Evolutionary conservation across 2,329 filamentous ascomycete genomes (phyloP), one percentile per base, ranked within the genome.

Genomic region (Aspergillus pseudoterreus): DNA sequence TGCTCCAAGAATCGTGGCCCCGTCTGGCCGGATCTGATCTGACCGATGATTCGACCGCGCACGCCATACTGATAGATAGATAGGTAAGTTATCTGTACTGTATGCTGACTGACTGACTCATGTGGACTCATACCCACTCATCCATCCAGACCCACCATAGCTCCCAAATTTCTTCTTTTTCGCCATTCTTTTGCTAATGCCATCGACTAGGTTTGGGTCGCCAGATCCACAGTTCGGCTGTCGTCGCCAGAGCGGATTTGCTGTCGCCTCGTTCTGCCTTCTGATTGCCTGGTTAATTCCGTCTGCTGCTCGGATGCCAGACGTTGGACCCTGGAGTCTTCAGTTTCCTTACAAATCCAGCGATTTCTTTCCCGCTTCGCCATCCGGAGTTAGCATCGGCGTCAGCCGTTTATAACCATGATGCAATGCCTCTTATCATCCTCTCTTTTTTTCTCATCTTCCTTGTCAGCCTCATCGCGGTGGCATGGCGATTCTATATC

Each of bases 301-400:
- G 52, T 51, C 39, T 42, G 6, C 32, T 38, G 10, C 42, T 50
- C 41, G 30, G 27, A 36, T 50, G 41, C 32, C 39, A 39, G 35
- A 17, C 39, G 39, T 45, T 49, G 46, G 42, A 52, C 50, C 50
- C 50, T 49, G 36, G 14, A 30, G 15, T n/a, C 30, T 39, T 9
- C 43, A 30, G 24, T 45, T 22, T 30, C 46, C 52, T 57, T 47
- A 57, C 52, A 57, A 57, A 57, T 55, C 50, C 47, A 52, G 35
- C 49, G 17, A 42, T 42, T 47, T 50, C 44, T 43, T 43, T 42
- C 24, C 30, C 14, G 36, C 24, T n/a, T 49, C 33, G 45, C 41
- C 47, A 22, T 43, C 42, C 44, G 52, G 53, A 50, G 41, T 57
- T 53, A 57, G 48, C 50, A 50, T 55, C 50, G 48, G 35, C 35